Base-by-base conservation (phyloP, 129 eudicot species). In the Flaveria trinervia region DNA sequence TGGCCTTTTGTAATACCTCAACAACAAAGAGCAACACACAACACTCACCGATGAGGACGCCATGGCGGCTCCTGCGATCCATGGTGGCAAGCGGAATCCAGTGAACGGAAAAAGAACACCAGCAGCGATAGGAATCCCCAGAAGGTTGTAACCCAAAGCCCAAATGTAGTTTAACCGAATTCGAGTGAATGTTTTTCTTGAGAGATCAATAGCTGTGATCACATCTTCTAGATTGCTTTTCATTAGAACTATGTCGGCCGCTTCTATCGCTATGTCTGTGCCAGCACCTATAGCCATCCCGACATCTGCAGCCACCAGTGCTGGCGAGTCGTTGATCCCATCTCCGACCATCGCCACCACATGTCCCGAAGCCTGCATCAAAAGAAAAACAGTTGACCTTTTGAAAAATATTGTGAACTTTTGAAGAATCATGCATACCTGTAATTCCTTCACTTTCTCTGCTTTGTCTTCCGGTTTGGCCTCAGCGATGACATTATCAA, bases 51-150 rank as follows among this genome's bases (percentile, higher is more conserved):
- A 94, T 20, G 99, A 94, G 41, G 97, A 96, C 0, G 97, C 99
- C 99, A 94, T 94, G 56, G 99, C 96, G 46, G 89, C 99, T 66
- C 99, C 99, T 1, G 99, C 97, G 13, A 94, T 61, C 99, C 99
- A 94, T 16, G 99, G 99, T 3, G 99, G 99, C 75, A 94, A 77
- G n/a, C 97, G 97, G 79, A 91, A 89, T 44, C 96, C 71, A 1
- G 92, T 87, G 12, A 82, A 87, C 1, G 97, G 99, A 78, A 84
- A 94, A 56, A 91, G 79, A 25, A 67, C 86, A 0, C 97, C 99
- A 14, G 96, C 99, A 49, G 99, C 99, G n/a, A 94, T 81, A 20
- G 99, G 99, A 49, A 94, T 94, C 23, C 92, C 90, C 0, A 91
- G 84, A 39, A 84, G 72, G 79, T 94, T 94, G 78, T 94, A 94